These are phyloP conservation scores for Lentinula novae-zelandiae DNA, from an alignment of 1,284 basidiomycete species.

Conservation along the genomic window DNA sequence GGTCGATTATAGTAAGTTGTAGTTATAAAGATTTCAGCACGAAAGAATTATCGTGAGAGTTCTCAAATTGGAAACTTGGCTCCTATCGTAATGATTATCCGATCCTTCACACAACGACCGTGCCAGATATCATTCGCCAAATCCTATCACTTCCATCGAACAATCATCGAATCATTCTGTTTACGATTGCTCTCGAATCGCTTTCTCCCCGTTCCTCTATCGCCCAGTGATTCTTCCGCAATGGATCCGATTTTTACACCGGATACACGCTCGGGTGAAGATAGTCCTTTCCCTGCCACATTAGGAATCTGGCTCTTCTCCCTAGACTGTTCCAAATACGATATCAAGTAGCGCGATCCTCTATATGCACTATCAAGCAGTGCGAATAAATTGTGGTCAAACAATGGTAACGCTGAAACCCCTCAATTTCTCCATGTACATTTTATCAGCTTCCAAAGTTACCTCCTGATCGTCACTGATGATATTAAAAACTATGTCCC, in stretches of 20 bases:
- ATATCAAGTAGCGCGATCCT: too few relatives aligned
- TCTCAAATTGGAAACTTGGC: not conserved
- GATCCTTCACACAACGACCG: not conserved
- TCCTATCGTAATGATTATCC: slow-evolving; percentile 1
- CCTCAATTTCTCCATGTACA: too few relatives aligned
- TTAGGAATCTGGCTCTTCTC: too few relatives aligned
- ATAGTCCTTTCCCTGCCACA: too few relatives aligned
- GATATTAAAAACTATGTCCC: too few relatives aligned
- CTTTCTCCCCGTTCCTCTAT: not conserved
- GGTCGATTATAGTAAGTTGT: not conserved
- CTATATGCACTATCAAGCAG: too few relatives aligned
- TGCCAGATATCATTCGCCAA: not conserved
- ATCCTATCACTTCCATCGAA: not conserved
- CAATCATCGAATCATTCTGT: not conserved
- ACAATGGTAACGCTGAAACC: too few relatives aligned
- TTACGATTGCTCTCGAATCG: not conserved
- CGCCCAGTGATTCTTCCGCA: not conserved
- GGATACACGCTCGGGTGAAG: not conserved
- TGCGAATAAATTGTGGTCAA: too few relatives aligned
- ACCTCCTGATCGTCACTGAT: too few relatives aligned
- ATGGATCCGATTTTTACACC: not conserved
- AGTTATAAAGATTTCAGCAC: not conserved
- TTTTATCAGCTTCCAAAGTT: too few relatives aligned
- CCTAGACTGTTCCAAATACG: too few relatives aligned
- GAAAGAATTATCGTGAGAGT: not conserved